These are phyloP conservation scores for Colletotrichum navitas DNA, from an alignment of 2,329 filamentous ascomycete genomes.

Conservation along the genomic window DNA sequence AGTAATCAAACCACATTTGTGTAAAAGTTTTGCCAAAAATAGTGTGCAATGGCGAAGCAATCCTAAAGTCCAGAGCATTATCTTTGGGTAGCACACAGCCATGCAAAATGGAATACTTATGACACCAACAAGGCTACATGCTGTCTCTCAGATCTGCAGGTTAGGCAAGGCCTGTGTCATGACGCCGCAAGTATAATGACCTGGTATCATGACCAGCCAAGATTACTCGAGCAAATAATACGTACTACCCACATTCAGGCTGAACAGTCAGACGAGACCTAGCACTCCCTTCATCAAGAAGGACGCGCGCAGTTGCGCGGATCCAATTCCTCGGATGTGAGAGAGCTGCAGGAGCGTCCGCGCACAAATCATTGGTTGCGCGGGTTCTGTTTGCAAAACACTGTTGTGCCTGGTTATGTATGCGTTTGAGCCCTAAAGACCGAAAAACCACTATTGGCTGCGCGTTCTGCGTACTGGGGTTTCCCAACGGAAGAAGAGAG, in stretches of 20 bases:
- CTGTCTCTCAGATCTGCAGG: background rate
- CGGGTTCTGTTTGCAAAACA: background rate
- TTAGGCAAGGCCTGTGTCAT: background rate
- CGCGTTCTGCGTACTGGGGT: background rate
- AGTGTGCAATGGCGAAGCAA: background rate
- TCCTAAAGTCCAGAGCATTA: background rate
- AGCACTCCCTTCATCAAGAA: no score
- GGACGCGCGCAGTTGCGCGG: background rate
- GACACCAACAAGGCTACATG: background rate
- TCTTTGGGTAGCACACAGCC: background rate
- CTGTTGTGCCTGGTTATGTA: background rate
- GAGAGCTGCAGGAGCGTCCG: background rate
- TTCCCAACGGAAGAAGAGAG: background rate
- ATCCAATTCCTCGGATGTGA: background rate
- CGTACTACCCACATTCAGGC: background rate
- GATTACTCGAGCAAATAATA: background rate
- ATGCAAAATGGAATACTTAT: background rate
- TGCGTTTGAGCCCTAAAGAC: background rate
- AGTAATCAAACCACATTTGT: background rate
- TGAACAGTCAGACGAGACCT: background rate
- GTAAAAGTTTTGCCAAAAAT: background rate
- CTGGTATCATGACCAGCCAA: background rate
- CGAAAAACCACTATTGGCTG: background rate
- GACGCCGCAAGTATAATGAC: background rate
- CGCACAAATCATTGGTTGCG: background rate